phyloP scores from a whole-genome alignment of 2,329 filamentous ascomycete genomes.

The Colletotrichum paranaense region DNA sequence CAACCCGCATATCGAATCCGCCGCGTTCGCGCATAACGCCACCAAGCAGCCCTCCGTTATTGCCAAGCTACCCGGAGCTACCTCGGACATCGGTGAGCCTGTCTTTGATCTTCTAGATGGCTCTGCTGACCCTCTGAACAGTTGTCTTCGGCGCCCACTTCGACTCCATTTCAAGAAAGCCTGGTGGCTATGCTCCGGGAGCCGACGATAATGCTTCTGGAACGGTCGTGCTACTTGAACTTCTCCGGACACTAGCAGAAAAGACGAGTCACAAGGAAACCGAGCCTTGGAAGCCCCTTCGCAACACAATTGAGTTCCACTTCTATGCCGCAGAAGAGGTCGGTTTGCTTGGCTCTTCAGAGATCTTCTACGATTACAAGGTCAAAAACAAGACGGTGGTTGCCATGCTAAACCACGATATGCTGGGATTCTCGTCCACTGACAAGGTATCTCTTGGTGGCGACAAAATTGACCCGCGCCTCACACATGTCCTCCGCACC shows the following conservation, averaged over 20 bases:
- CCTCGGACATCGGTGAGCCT: not conserved
- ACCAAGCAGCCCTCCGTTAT: not conserved
- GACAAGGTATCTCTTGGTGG: not conserved
- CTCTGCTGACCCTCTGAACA: not conserved
- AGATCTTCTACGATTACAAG: not conserved
- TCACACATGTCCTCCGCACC: not conserved
- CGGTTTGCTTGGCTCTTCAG: not conserved
- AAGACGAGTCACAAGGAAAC: not conserved
- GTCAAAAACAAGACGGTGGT: not conserved
- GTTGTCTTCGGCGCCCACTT: not conserved
- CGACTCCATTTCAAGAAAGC: not conserved
- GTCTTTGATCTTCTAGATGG: not conserved
- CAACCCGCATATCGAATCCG: not conserved
- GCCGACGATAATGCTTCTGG: not conserved
- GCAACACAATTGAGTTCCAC: not conserved
- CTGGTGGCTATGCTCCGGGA: not conserved
- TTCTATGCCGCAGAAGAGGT: not conserved
- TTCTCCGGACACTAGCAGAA: not conserved
- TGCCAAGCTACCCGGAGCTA: not conserved
- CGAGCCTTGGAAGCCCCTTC: not conserved
- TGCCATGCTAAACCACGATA: not conserved
- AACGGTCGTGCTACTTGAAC: not conserved
- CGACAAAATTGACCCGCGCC: not conserved
- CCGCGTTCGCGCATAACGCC: not conserved
- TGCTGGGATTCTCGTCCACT: not conserved